A percentile compares a stretch with the other conserved stretches of the same genome.
Conservation (phyloP, 768 basidiomycete genomes). For the Boletales sp. region DNA sequence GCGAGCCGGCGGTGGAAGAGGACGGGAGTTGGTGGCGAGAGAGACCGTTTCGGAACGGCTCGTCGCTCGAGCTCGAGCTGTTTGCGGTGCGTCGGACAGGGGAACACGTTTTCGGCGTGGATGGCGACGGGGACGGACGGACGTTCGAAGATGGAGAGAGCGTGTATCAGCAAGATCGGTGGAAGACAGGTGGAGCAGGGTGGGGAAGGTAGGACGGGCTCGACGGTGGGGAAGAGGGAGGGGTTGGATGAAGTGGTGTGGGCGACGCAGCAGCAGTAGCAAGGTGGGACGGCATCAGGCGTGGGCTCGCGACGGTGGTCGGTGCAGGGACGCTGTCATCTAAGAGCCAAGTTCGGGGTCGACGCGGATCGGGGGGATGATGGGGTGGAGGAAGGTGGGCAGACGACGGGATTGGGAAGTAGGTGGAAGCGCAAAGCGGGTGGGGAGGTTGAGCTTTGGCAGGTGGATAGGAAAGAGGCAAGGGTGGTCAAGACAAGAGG, state of each 20-base stretch:
- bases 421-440: conserved; percentile 49
- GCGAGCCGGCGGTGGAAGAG: conserved; percentile 40
- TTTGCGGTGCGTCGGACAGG: conserved; percentile 67
- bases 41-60: conserved; percentile 58
- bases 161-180: conserved; percentile 72
- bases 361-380: conserved; percentile 41
- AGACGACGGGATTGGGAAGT: background rate
- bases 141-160: conserved; percentile 70
- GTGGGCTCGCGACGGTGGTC: conserved; percentile 38
- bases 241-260: conserved; percentile 28
- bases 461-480: conserved; percentile 33
- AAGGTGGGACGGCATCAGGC: no score
- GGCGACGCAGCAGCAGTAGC: no score
- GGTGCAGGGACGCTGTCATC: conserved; percentile 25
- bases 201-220: conserved; percentile 7
- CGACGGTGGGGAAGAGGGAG: conserved; percentile 15
- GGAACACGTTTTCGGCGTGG: conserved; percentile 43
- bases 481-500: conserved; percentile 34
- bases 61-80: conserved; percentile 67
- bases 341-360: conserved; percentile 48
- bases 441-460: conserved; percentile 56
- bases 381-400: conserved; percentile 34
- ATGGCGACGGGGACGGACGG: conserved; percentile 48
- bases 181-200: conserved; percentile 49
- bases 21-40: conserved; percentile 41